Base-by-base conservation (phyloP, 106 monocot species). In the Gastrodia elata region DNA sequence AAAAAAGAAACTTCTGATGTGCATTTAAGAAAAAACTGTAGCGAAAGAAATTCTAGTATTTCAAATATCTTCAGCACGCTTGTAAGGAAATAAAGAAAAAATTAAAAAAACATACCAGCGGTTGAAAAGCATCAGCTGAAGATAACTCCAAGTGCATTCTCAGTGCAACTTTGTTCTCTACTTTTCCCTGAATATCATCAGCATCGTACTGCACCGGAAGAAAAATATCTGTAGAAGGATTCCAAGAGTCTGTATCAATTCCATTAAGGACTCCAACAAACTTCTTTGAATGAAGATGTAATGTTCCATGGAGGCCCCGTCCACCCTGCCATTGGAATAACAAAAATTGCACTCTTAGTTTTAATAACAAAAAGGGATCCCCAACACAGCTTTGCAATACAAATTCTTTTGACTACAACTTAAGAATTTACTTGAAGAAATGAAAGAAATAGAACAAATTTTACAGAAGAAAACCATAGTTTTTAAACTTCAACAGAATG, bases 221-320 rank as follows among this genome's bases (percentile, higher is more conserved):
- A 89, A 87, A 82, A 16, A 52, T 42, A 83, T 95, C 95, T 18
- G 77, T 87, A 35, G 80, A 77, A 72, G 95, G 95, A 84, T 95
- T 91, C 95, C 95, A 95, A 48, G 84, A 72, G 39, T 89, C 91
- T 7, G 83, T 77, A 75, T 95, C 95, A 71, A 95, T 95, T 64
- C 95, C 91, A 85, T 95, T 91, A 33, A 95, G 85, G 40, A 95
- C 84, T 40, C 91, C 95, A 25, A 87, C 71, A 81, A 95, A 89
- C 72, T 95, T 95, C 64, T 61, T 91, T 13, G 87, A 80, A 79
- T 89, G 87, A 46, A 65, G 55, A 71, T 82, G 85, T 58, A 95
- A 73, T 70, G 89, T 87, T 72, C 76, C 80, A 55, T 89, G 85
- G 28, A 95, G 91, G 38, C 95, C 95, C n/a, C 77, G 81, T 13